A percentile compares a stretch with the other conserved stretches of the same genome.
These are phyloP conservation scores for Cinnamomum micranthum DNA, from an alignment of 164 flowering plant species.

Conservation along the genomic window DNA sequence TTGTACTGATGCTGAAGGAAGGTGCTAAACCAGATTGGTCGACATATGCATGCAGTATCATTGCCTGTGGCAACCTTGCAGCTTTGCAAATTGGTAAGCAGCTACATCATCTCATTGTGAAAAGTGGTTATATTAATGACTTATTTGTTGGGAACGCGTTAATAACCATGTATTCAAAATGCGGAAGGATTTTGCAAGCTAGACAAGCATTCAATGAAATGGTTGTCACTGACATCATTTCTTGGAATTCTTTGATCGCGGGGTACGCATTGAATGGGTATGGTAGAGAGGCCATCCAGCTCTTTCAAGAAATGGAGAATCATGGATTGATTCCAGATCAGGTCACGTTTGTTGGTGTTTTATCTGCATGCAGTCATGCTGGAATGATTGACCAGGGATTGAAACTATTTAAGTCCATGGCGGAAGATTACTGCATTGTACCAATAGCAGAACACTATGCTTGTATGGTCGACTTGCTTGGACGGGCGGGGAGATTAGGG, in stretches of 20 bases:
- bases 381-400: conserved; percentile 19
- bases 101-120: conserved; percentile 14
- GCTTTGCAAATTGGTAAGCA: conserved; percentile 18
- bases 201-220: conserved; percentile 12
- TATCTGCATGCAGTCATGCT: conserved; percentile 25
- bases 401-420: conserved; percentile 16
- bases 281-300: conserved; percentile 14
- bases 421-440: conserved; percentile 10
- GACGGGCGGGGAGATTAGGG: conserved; percentile 18
- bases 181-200: conserved; percentile 13
- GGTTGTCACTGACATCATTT: conserved; percentile 9
- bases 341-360: conserved; percentile 21
- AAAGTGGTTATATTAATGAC: conserved; percentile 16
- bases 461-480: conserved; percentile 21
- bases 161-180: conserved; percentile 21
- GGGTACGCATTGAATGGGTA: conserved; percentile 23
- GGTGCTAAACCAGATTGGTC: conserved; percentile 18
- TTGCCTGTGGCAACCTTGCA: conserved; percentile 20
- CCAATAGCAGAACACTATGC: conserved; percentile 23
- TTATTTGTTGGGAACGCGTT: conserved; percentile 19
- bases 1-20: conserved; percentile 13
- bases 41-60: conserved; percentile 16
- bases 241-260: conserved; percentile 21
- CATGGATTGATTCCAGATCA: conserved; percentile 16
- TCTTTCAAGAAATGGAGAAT: conserved; percentile 17